Evolutionary conservation across 176 grass and related monocot genomes (phyloP).

Genomic region (Avena eriantha): DNA sequence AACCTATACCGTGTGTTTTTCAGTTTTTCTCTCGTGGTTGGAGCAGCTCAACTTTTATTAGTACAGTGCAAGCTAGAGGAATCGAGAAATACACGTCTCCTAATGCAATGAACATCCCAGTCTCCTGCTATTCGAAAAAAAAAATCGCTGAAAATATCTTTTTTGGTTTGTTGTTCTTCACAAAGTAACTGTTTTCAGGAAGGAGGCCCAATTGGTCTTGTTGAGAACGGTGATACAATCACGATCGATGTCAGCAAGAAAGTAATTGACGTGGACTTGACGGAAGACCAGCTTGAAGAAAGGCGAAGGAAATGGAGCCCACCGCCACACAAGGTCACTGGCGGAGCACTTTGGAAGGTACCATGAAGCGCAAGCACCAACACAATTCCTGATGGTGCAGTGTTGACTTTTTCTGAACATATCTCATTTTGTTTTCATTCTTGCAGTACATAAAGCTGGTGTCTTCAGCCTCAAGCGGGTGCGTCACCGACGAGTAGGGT

Average conservation of each 20-base stretch:
- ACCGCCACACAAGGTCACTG: conserved; percentile 54
- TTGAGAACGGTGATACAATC: conserved; percentile 81
- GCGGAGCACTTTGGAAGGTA: conserved; percentile 91
- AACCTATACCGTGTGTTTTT: conserved; percentile 1
- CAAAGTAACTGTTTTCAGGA: conserved; percentile 62
- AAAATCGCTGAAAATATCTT: neutral
- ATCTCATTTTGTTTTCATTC: neutral
- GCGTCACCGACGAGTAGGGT: conserved; percentile 80
- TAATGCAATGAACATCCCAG: too few species aligned
- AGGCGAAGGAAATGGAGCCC: conserved; percentile 73
- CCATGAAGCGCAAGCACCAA: neutral
- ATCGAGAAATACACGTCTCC: neutral
- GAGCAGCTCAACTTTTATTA: conserved; percentile 19
- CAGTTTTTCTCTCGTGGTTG: conserved; percentile 28
- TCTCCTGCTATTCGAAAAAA: too few species aligned
- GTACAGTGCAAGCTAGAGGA: conserved; percentile 5
- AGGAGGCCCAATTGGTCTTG: conserved; percentile 88
- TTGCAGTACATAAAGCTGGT: conserved; percentile 94
- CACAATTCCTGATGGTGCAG: neutral
- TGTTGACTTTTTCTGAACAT: neutral
- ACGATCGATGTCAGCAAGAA: conserved; percentile 80
- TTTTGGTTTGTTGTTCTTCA: conserved; percentile 33
- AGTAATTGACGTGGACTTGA: conserved; percentile 80
- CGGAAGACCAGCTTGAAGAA: conserved; percentile 65
- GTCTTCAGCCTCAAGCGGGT: conserved; percentile 78